Evolutionary conservation across 306 rosid genomes (phyloP).

Genomic region (Hippophae rhamnoides): DNA sequence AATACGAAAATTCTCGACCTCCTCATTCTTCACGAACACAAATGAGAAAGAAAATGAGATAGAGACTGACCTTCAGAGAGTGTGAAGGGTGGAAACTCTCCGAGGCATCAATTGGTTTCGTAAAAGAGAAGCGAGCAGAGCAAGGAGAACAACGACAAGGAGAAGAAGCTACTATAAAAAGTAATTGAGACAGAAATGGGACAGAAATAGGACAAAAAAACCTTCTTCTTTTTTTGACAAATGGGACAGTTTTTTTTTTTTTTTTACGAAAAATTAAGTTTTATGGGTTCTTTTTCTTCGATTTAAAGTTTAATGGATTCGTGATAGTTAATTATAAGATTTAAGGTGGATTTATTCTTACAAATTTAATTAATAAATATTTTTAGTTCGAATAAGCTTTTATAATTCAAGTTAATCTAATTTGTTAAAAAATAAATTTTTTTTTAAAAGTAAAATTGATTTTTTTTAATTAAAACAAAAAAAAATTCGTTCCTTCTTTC

Average conservation of each 20-base stretch:
- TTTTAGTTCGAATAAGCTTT: too few relatives aligned
- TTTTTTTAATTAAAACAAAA: too few relatives aligned
- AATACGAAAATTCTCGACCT: background rate
- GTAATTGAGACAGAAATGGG: constrained; percentile 1
- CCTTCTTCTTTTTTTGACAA: background rate
- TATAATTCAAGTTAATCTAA: too few relatives aligned
- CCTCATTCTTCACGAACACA: constrained; percentile 15
- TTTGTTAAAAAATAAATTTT: too few relatives aligned
- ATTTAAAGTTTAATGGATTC: too few relatives aligned
- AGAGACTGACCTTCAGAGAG: constrained; percentile 40
- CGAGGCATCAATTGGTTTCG: constrained; percentile 41
- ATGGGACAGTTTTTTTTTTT: background rate
- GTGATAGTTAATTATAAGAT: too few relatives aligned
- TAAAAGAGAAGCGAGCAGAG: constrained; percentile 40
- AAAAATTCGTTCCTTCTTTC: too few relatives aligned
- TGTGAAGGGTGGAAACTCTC: constrained; percentile 26
- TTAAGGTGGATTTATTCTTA: too few relatives aligned
- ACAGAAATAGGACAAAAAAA: background rate
- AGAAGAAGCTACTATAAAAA: constrained; percentile 16
- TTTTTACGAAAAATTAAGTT: too few relatives aligned
- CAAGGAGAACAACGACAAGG: constrained; percentile 7
- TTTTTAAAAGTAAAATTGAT: too few relatives aligned
- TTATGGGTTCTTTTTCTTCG: too few relatives aligned
- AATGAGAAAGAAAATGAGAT: constrained; percentile 17
- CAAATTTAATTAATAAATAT: too few relatives aligned